A percentile compares a stretch with the other conserved stretches of the same genome.
phyloP scores from a whole-genome alignment of 1,139 yeast genomes.

The Yamadazyma diddensiae region DNA sequence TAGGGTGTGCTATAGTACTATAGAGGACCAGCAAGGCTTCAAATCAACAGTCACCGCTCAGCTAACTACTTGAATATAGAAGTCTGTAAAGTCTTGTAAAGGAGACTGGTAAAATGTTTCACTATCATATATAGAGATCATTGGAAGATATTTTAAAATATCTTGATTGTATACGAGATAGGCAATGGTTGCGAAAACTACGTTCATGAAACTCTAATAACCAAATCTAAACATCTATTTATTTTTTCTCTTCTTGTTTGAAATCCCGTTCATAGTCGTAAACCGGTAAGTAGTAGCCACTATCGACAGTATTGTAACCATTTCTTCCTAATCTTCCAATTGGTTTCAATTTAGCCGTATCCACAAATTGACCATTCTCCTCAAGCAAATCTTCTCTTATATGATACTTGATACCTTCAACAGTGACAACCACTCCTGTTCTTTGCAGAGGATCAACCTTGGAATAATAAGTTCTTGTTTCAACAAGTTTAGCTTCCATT shows the following conservation, averaged over 20 bases:
- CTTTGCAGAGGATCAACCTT: conserved; percentile 30
- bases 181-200: not conserved
- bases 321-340: conserved; percentile 58
- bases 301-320: conserved; percentile 42
- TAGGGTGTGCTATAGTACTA: too few species aligned
- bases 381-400: conserved; percentile 53
- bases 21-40: too few species aligned
- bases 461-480: conserved; percentile 46
- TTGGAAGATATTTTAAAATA: too few species aligned
- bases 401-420: conserved; percentile 59
- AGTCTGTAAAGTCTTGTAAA: too few species aligned
- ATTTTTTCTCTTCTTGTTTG: conserved; percentile 2
- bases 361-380: conserved; percentile 32
- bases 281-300: conserved; percentile 43
- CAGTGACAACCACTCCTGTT: conserved; percentile 41
- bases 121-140: too few species aligned
- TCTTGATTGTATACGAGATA: too few species aligned
- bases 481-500: conserved; percentile 50
- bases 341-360: conserved; percentile 49
- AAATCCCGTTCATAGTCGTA: conserved; percentile 22
- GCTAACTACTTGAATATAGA: too few species aligned
- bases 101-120: too few species aligned
- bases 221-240: too few species aligned
- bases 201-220: too few species aligned
- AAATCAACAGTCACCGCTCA: too few species aligned